These are phyloP conservation scores for Penicillium herquei DNA, from an alignment of 495 filamentous ascomycete genomes.

Conservation along the genomic window DNA sequence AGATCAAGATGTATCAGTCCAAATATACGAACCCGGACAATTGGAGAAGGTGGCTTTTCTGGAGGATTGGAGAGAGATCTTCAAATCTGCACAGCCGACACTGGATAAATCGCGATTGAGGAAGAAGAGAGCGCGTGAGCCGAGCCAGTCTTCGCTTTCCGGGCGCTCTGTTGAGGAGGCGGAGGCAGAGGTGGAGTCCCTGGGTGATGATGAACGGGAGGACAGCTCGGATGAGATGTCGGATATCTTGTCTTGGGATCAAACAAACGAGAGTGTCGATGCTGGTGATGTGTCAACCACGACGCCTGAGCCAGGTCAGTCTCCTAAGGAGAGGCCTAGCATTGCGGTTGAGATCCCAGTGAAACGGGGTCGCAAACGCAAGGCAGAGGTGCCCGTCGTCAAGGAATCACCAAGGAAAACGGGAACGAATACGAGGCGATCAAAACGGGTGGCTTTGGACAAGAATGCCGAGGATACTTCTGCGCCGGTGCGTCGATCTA, in stretches of 20 bases:
- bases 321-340: slow-evolving; percentile 9
- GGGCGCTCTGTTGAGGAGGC: not conserved
- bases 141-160: not conserved
- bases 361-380: slow-evolving; percentile 35
- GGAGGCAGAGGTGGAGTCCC: slow-evolving; percentile 3
- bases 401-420: not conserved
- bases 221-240: slow-evolving; percentile 23
- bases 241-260: slow-evolving; percentile 14
- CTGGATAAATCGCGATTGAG: slow-evolving; percentile 27
- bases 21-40: slow-evolving; percentile 38
- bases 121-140: slow-evolving; percentile 6
- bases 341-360: slow-evolving; percentile 10
- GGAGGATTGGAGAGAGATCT: slow-evolving; percentile 53
- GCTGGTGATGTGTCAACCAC: slow-evolving; percentile 24
- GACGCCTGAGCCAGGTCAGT: slow-evolving; percentile 15
- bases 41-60: slow-evolving; percentile 46
- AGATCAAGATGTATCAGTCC: slow-evolving; percentile 26
- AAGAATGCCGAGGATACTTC: slow-evolving; percentile 21
- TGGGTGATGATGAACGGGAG: slow-evolving; percentile 12
- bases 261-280: slow-evolving; percentile 12
- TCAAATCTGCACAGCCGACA: slow-evolving; percentile 38
- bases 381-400: slow-evolving; percentile 24
- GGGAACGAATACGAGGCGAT: slow-evolving; percentile 14
- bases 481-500: slow-evolving; percentile 32
- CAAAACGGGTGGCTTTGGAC: slow-evolving; percentile 31